Base-by-base conservation (phyloP, 345 rosid species). In the Euphorbia peplus region DNA sequence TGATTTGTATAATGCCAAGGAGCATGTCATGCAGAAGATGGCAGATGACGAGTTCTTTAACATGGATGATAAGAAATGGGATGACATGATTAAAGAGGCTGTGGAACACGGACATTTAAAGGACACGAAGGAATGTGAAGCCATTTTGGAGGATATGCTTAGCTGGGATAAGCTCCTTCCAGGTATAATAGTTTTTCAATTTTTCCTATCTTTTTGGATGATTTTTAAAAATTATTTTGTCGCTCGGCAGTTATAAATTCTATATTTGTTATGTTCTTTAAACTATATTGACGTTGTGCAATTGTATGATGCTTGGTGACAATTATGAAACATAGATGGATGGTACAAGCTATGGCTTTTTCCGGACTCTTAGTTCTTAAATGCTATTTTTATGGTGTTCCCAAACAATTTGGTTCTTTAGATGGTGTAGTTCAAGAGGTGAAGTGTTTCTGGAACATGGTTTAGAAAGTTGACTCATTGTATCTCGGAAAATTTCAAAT, bases 91-190 rank as follows among this genome's bases (percentile, higher is more conserved):
- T 71, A 77, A 75, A 67, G 96, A 95, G 76, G 87, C 89, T 0
- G 67, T 83, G 52, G 75, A 80, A 46, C 84, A 85, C 21, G 96
- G 96, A 16, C 61, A 75, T 75, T 69, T 95, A 28, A 83, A 61
- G 67, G 88, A 91, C 78, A 89, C 99, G 5, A 82, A 76, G 75
- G 90, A 89, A 65, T 95, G 99, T 63, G 99, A 91, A 57, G 82
- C 76, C 56, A 82, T 88, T 81, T 81, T 91, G 22, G 95, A 95
- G 80, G 97, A 87, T 80, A 91, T 88, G 93, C 92, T 89, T 70
- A 75, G 82, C 61, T 91, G 97, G 99, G 93, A 88, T 69, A 88
- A 87, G 63, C 96, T 95, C 35, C 97, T 91, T 76, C 95, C 97
- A 54, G 91, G 96, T 91, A 82, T 58, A 10, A 16, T 52, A 3